These are phyloP conservation scores for Oryza australiensis DNA, from an alignment of 176 grass and related monocot species.

Conservation along the genomic window DNA sequence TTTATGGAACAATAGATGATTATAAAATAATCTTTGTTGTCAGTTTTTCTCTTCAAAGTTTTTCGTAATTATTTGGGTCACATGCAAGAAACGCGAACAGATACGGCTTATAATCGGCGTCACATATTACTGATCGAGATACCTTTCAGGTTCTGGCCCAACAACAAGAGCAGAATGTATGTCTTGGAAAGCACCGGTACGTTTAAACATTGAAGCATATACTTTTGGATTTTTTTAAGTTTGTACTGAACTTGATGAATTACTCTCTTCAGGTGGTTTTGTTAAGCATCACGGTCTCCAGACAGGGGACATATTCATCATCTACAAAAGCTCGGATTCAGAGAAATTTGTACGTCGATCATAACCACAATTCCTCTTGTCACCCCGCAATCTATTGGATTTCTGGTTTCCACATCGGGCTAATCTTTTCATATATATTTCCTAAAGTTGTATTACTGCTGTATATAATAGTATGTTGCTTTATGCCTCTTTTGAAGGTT, in stretches of 20 bases:
- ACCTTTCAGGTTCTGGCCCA: slow-evolving; percentile 82
- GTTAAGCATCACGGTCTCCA: slow-evolving; percentile 54
- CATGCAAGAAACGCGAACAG: neutral
- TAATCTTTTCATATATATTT: neutral
- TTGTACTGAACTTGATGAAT: neutral
- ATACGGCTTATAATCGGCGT: neutral
- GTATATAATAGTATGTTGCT: neutral
- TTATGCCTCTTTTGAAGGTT: slow-evolving; percentile 42
- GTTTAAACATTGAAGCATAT: neutral
- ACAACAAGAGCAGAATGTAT: slow-evolving; percentile 94
- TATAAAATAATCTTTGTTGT: neutral
- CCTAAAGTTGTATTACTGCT: neutral
- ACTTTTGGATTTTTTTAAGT: neutral
- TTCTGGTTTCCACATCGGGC: neutral
- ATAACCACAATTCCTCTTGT: neutral
- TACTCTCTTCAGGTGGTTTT: slow-evolving; percentile 61
- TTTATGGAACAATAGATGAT: neutral
- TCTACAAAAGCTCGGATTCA: slow-evolving; percentile 54
- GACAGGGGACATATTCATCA: slow-evolving; percentile 52
- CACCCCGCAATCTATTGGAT: neutral
- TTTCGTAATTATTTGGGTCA: neutral
- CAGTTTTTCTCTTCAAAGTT: neutral
- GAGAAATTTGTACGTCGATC: slow-evolving; percentile 53
- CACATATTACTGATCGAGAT: slow-evolving; percentile 17
- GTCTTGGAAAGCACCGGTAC: slow-evolving; percentile 71